phyloP scores from a whole-genome alignment of 306 rosid genomes.

The Vigna radiata region DNA sequence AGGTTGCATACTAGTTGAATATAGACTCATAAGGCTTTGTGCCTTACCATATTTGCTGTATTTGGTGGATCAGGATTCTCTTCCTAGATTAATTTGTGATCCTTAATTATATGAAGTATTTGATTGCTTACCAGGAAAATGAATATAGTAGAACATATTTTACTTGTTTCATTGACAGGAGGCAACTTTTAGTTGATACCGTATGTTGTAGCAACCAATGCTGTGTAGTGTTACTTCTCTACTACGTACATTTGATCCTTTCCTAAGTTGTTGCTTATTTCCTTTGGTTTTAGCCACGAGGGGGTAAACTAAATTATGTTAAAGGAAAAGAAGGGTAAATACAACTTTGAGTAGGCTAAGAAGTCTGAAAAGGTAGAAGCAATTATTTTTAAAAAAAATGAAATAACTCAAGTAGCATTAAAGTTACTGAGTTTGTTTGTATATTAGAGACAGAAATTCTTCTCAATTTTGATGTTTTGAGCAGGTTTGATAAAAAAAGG shows the following conservation, averaged over 20 bases:
- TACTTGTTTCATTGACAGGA: background rate
- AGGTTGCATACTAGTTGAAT: slow-evolving; percentile 2
- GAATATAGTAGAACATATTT: background rate
- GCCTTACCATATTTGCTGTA: background rate
- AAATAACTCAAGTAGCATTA: background rate
- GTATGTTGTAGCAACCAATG: slow-evolving; percentile 8
- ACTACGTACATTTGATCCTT: background rate
- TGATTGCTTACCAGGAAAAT: background rate
- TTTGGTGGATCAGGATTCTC: background rate
- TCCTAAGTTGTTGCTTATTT: slow-evolving; percentile 9
- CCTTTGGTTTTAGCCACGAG: background rate
- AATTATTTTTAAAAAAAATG: too few species aligned
- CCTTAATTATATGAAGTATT: background rate
- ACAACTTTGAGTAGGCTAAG: background rate
- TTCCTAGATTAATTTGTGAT: background rate
- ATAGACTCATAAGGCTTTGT: background rate
- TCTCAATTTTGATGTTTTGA: background rate
- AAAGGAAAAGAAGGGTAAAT: background rate
- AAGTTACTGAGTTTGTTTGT: background rate
- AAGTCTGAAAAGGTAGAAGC: background rate
- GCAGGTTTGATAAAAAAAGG: background rate
- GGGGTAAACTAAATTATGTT: background rate
- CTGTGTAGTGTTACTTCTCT: slow-evolving; percentile 10
- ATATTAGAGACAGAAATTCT: background rate
- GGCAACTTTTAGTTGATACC: slow-evolving; percentile 1